A percentile compares a stretch with the other conserved stretches of the same genome.
These are phyloP conservation scores for Guillardia theta DNA, from an alignment of 78 protist genomes.

Conservation along the genomic window DNA sequence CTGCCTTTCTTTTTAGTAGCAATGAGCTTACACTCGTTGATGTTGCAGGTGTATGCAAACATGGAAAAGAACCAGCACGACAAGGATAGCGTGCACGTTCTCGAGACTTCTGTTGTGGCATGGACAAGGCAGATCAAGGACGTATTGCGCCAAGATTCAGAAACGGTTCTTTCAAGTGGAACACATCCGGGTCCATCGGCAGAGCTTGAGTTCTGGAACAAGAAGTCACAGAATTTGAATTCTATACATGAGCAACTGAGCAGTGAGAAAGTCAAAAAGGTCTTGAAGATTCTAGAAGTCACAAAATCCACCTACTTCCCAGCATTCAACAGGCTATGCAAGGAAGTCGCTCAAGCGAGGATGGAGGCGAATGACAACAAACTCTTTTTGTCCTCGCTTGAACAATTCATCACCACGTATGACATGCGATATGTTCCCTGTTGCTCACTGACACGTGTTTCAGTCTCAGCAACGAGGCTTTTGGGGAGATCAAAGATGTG, in stretches of 20 bases:
- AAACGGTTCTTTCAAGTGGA: neutral
- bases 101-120: constrained; percentile 62
- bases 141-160: constrained; percentile 23
- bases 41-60: no score
- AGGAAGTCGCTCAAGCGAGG: constrained; percentile 44
- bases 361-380: constrained; percentile 15
- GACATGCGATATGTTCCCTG: no score
- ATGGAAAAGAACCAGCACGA: neutral
- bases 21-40: no score
- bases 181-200: constrained; percentile 57
- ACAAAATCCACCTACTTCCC: constrained; percentile 38
- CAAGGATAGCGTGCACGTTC: constrained; percentile 58
- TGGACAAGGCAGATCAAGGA: constrained; percentile 73
- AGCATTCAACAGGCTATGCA: neutral
- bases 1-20: no score
- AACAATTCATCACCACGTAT: neutral
- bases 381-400: neutral
- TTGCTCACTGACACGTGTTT: no score
- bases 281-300: constrained; percentile 46
- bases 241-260: constrained; percentile 49
- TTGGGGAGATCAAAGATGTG: neutral
- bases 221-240: constrained; percentile 53
- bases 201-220: constrained; percentile 81
- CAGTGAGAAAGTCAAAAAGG: neutral
- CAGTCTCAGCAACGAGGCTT: neutral